Conservation (phyloP, 805 yeast species). For the Wickerhamomyces chaumierensis region DNA sequence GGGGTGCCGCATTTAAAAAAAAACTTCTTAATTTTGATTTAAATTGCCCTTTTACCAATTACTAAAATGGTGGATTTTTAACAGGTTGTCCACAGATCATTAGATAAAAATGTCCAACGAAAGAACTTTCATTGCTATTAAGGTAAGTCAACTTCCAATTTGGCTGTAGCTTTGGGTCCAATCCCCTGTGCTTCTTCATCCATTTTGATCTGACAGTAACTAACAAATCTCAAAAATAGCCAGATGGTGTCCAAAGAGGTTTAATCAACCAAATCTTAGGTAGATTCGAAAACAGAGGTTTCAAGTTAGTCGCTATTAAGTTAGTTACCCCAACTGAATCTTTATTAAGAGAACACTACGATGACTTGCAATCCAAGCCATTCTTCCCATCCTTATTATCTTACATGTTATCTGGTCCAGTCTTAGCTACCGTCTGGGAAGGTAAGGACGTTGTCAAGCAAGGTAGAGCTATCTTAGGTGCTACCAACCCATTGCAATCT, state of each 20-base stretch:
- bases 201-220: not conserved
- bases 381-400: conserved; percentile 95
- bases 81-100: not conserved
- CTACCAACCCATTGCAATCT: conserved; percentile 95
- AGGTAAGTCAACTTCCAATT: conserved; percentile 16
- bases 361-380: conserved; percentile 90
- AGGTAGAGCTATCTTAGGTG: conserved; percentile 96
- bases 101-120: conserved; percentile 30
- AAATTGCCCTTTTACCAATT: too few relatives aligned
- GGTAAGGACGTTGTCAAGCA: conserved; percentile 99
- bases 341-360: conserved; percentile 87
- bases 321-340: conserved; percentile 78
- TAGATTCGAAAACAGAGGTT: conserved; percentile 96
- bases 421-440: conserved; percentile 99
- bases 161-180: too few relatives aligned
- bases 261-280: conserved; percentile 78
- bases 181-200: too few relatives aligned
- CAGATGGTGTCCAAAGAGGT: conserved; percentile 99
- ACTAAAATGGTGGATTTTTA: not conserved
- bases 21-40: not conserved
- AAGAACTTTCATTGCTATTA: conserved; percentile 87
- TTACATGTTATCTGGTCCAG: conserved; percentile 98
- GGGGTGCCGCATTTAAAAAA: too few relatives aligned
- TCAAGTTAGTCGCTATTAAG: conserved; percentile 93
- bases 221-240: conserved; percentile 27